Evolutionary conservation across 139 green algal genomes (phyloP).

Genomic region (Picochlorum costavermella): DNA sequence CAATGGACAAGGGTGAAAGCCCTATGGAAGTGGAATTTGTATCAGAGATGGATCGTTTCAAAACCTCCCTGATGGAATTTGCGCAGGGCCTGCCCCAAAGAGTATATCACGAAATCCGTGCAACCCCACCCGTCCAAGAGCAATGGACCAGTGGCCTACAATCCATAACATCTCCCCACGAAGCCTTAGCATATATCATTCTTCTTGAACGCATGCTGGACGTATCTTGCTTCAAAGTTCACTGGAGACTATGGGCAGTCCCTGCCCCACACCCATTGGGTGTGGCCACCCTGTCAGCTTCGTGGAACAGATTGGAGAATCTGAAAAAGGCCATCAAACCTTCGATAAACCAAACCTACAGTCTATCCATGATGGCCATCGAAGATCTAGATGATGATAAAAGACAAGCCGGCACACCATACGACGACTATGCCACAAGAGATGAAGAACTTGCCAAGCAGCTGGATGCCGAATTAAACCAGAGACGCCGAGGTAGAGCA

Average conservation of each 20-base stretch:
- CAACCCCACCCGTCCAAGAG: not conserved
- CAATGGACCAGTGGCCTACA: slow-evolving; percentile 7
- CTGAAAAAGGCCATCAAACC: slow-evolving; percentile 10
- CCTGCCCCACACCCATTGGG: slow-evolving; percentile 39
- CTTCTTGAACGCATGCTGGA: slow-evolving; percentile 44
- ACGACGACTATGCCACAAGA: not conserved
- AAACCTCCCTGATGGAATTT: slow-evolving; percentile 7
- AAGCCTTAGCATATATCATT: slow-evolving; percentile 35
- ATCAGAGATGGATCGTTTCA: slow-evolving; percentile 5
- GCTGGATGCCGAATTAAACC: slow-evolving; percentile 22
- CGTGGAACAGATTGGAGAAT: slow-evolving; percentile 26
- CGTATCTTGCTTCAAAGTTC: slow-evolving; percentile 35
- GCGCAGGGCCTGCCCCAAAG: slow-evolving; percentile 6
- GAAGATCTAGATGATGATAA: too few species aligned
- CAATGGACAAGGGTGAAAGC: too few species aligned
- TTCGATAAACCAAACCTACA: slow-evolving; percentile 9
- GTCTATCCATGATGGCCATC: not conserved
- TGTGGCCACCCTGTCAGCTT: slow-evolving; percentile 15
- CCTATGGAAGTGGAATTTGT: not conserved
- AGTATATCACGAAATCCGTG: slow-evolving; percentile 8
- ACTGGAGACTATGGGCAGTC: slow-evolving; percentile 48
- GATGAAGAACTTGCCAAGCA: slow-evolving; percentile 14
- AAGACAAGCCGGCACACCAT: too few species aligned
- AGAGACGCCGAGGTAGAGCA: not conserved
- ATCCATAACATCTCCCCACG: slow-evolving; percentile 2